Base-by-base conservation (phyloP, 2,329 filamentous ascomycete genomes). In the Myriosclerotinia scirpicola region DNA sequence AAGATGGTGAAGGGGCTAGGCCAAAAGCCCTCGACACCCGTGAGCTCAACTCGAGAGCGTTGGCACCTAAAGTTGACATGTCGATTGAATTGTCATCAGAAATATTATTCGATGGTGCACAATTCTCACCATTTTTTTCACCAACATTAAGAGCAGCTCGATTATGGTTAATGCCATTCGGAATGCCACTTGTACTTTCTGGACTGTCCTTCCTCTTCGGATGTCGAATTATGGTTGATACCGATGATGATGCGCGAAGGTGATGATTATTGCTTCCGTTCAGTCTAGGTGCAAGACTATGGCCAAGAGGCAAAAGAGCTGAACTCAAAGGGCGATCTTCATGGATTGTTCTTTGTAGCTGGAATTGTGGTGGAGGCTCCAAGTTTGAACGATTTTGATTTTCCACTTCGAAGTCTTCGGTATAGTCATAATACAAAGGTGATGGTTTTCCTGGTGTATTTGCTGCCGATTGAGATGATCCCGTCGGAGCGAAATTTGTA, bases 341-440 rank as follows among this genome's bases (percentile, higher is more conserved):
- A 36, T 71, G 71, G 63, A 74, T 74, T 36, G 73, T 73, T 54
- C 71, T 73, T 22, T 73, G 71, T 36, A 75, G 66, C n/a, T 68
- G 70, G 64, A 76, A 76, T 22, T 68, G 68, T 20, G 75, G 72
- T 46, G 72, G 73, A n/a, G 69, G 71, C 36, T 70, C 66, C 50
- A 59, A 17, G 22, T 64, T 64, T 56, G 70, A 58, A 7, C 65
- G 67, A 38, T 53, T 67, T 22, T 70, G 69, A 8, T 68, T 67
- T 42, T 73, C 74, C 14, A 70, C 67, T n/a, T 75, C 73, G 54
- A 76, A 77, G 40, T 76, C 72, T 62, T 77, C 76, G 1, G 75
- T 76, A 65, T 77, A 77, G 60, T 77, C 76, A 67, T 77, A 77
- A 60, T 76, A 77, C 34, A 75, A 61, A 38, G 75, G 76, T 44